Conservation (phyloP, 2,329 filamentous ascomycete species). For the Plenodomus tracheiphilus region DNA sequence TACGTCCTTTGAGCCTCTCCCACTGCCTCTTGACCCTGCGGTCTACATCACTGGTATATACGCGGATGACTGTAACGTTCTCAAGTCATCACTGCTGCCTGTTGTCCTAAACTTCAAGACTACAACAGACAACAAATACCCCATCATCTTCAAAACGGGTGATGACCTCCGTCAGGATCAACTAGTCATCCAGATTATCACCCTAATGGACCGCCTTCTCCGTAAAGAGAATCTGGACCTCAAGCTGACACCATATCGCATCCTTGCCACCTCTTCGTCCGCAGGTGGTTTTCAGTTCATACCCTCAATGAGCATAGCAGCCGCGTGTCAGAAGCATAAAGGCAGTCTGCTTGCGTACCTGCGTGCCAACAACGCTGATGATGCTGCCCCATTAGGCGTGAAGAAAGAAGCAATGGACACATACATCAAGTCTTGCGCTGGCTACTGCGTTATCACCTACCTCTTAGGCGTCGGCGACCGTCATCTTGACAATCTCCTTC, state of each 20-base stretch:
- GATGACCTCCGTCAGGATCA: slow-evolving; percentile 97
- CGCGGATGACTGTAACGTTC: slow-evolving; percentile 84
- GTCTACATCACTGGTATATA: slow-evolving; percentile 77
- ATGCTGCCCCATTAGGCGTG: slow-evolving; percentile 77
- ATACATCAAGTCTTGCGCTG: slow-evolving; percentile 93
- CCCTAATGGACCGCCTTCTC: slow-evolving; percentile 92
- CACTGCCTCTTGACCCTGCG: slow-evolving; percentile 84
- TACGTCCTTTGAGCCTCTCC: slow-evolving; percentile 77
- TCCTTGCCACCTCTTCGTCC: slow-evolving; percentile 86
- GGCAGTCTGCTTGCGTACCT: slow-evolving; percentile 79
- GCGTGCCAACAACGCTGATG: slow-evolving; percentile 85
- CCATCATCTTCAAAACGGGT: slow-evolving; percentile 95
- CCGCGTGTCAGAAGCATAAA: slow-evolving; percentile 81
- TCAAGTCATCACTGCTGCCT: slow-evolving; percentile 92
- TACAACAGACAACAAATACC: slow-evolving; percentile 73
- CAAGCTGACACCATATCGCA: slow-evolving; percentile 93
- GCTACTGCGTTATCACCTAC: slow-evolving; percentile 98
- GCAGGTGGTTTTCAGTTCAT: slow-evolving; percentile 95
- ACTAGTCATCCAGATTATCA: slow-evolving; percentile 95
- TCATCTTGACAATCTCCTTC: slow-evolving; percentile 91
- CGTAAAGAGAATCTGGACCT: slow-evolving; percentile 96
- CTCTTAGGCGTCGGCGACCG: slow-evolving; percentile 94
- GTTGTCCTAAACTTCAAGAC: slow-evolving; percentile 92
- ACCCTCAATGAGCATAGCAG: slow-evolving; percentile 80
- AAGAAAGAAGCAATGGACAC: slow-evolving; percentile 92